phyloP scores from a whole-genome alignment of 768 basidiomycete species.

The Termitomyces sp. region DNA sequence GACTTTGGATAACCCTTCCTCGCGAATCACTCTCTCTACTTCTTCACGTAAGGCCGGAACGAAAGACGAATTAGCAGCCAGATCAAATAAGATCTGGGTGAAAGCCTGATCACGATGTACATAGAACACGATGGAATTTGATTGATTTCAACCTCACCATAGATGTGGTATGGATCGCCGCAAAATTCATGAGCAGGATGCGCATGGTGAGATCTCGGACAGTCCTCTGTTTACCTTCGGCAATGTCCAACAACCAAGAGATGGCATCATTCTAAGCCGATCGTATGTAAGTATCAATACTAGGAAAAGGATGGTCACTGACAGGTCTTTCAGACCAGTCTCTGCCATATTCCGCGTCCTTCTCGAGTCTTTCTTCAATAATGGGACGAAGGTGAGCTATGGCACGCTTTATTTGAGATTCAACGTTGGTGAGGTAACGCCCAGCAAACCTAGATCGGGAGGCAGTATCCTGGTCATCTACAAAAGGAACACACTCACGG shows the following conservation, averaged over 20 bases:
- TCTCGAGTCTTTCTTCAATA: constrained; percentile 24
- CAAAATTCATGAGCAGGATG: constrained; percentile 22
- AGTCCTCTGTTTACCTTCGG: constrained; percentile 16
- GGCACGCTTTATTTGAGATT: constrained; percentile 17
- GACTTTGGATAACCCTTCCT: constrained; percentile 31
- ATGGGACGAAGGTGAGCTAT: constrained; percentile 23
- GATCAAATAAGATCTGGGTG: constrained; percentile 27
- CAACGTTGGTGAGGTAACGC: constrained; percentile 15
- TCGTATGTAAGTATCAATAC: background rate
- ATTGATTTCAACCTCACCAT: constrained; percentile 12
- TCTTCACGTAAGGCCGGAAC: constrained; percentile 34
- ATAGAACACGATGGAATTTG: background rate
- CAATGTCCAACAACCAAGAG: constrained; percentile 23
- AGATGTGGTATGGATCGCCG: constrained; percentile 22
- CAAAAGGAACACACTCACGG: constrained; percentile 26
- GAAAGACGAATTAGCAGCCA: constrained; percentile 29
- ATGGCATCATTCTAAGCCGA: constrained; percentile 19
- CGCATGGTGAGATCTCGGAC: constrained; percentile 16
- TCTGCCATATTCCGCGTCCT: constrained; percentile 23
- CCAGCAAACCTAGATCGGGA: constrained; percentile 14
- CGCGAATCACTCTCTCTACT: constrained; percentile 24
- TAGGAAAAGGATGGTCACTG: background rate
- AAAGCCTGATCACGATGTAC: constrained; percentile 24
- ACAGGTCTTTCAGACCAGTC: constrained; percentile 33
- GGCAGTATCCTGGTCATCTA: constrained; percentile 4